These are phyloP conservation scores for Eucommia ulmoides DNA, from an alignment of 257 asterid species.

Conservation along the genomic window DNA sequence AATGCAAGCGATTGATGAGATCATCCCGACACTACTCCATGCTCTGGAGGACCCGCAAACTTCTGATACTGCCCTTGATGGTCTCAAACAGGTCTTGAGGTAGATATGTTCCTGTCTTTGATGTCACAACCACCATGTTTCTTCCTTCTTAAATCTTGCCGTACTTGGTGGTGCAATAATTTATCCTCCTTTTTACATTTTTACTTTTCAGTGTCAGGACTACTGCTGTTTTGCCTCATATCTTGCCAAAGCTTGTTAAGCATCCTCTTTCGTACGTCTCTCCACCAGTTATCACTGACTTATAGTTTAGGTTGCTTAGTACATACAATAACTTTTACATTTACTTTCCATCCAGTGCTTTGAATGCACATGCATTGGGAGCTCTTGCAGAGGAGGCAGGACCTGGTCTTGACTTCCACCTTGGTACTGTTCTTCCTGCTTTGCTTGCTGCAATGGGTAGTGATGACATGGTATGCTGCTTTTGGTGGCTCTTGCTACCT, in stretches of 20 bases:
- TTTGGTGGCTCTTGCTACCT: constrained; percentile 1
- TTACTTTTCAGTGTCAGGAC: constrained; percentile 73
- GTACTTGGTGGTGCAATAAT: background rate
- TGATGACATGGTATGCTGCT: constrained; percentile 41
- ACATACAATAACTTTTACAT: constrained; percentile 4
- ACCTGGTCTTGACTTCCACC: constrained; percentile 86
- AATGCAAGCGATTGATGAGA: constrained; percentile 97
- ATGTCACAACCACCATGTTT: constrained; percentile 2
- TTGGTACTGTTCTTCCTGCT: constrained; percentile 82
- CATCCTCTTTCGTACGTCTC: constrained; percentile 92
- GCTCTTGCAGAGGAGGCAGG: constrained; percentile 99
- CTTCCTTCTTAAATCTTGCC: background rate
- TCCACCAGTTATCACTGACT: too few species aligned
- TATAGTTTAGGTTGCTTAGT: constrained; percentile 5
- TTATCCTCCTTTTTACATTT: constrained; percentile 7
- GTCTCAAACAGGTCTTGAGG: constrained; percentile 95
- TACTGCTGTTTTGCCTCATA: constrained; percentile 94
- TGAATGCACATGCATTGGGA: constrained; percentile 98
- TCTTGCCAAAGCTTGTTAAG: constrained; percentile 94
- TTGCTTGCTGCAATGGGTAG: constrained; percentile 77
- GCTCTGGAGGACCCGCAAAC: constrained; percentile 83
- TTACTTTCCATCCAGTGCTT: constrained; percentile 45
- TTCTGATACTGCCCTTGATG: constrained; percentile 98
- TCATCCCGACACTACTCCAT: constrained; percentile 91
- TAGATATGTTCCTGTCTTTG: constrained; percentile 9